These are phyloP conservation scores for Phalaenopsis hybrid DNA, from an alignment of 116 monocot genomes.

Conservation along the genomic window DNA sequence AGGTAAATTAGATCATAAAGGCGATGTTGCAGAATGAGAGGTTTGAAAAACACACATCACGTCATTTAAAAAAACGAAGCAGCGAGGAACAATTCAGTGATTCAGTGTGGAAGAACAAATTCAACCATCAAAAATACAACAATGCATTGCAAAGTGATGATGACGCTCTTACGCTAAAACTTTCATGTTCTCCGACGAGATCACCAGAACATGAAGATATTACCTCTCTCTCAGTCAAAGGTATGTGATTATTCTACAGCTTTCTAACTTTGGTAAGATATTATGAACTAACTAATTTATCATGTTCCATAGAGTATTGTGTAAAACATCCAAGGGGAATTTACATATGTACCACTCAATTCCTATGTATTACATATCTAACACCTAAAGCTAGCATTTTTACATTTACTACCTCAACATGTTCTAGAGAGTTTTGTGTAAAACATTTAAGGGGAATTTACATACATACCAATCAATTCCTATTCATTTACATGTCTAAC, in stretches of 20 bases:
- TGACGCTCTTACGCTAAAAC: conserved; percentile 29
- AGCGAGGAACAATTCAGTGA: background rate
- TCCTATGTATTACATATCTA: too few relatives aligned
- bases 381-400: too few relatives aligned
- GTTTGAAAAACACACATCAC: conserved; percentile 8
- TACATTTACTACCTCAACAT: too few relatives aligned
- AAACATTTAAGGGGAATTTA: too few relatives aligned
- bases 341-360: too few relatives aligned
- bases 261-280: background rate
- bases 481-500: too few relatives aligned
- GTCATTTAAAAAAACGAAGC: background rate
- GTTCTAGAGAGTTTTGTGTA: too few relatives aligned
- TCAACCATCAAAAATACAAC: too few relatives aligned
- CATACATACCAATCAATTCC: too few relatives aligned
- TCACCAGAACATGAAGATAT: conserved; percentile 24
- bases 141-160: conserved; percentile 11
- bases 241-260: conserved; percentile 14
- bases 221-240: conserved; percentile 52
- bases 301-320: background rate
- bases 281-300: background rate
- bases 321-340: too few relatives aligned
- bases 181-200: conserved; percentile 21
- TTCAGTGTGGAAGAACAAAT: background rate
- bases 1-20: conserved; percentile 76
- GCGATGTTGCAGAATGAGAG: conserved; percentile 54